Conservation (phyloP, 1,284 basidiomycete genomes). For the Meira miltonrushii region DNA sequence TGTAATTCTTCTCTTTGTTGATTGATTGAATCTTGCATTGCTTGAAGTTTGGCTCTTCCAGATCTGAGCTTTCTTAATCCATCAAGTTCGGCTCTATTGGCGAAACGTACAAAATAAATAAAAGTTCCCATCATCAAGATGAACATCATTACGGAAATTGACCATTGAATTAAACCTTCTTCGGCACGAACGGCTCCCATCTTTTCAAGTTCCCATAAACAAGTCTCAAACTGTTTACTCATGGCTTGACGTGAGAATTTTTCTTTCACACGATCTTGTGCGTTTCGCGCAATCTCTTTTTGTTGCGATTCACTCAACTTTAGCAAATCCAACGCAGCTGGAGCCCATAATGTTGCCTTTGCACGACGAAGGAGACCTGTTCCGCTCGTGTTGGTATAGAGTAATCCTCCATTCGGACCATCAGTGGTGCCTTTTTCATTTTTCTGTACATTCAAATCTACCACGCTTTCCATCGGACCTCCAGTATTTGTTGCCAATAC, state of each 20-base stretch:
- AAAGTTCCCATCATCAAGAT: constrained; percentile 8
- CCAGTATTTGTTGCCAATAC: constrained; percentile 84
- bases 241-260: constrained; percentile 29
- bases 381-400: constrained; percentile 19
- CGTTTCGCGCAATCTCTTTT: constrained; percentile 8
- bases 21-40: no score
- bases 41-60: no score
- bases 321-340: constrained; percentile 23
- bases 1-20: no score
- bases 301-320: constrained; percentile 15
- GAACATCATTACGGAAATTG: constrained; percentile 9
- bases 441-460: constrained; percentile 57
- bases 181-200: constrained; percentile 25
- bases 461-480: constrained; percentile 82
- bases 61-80: no score
- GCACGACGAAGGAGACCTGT: constrained; percentile 35
- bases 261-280: constrained; percentile 18
- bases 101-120: not conserved
- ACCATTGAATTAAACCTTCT: constrained; percentile 37
- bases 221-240: constrained; percentile 24
- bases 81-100: not conserved
- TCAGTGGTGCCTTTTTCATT: constrained; percentile 15
- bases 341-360: constrained; percentile 26
- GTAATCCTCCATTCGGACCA: not conserved
- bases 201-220: constrained; percentile 24